A percentile compares a stretch with the other conserved stretches of the same genome.
Conservation (phyloP, 1,284 basidiomycete species). For the Rhizopogon parksii region DNA sequence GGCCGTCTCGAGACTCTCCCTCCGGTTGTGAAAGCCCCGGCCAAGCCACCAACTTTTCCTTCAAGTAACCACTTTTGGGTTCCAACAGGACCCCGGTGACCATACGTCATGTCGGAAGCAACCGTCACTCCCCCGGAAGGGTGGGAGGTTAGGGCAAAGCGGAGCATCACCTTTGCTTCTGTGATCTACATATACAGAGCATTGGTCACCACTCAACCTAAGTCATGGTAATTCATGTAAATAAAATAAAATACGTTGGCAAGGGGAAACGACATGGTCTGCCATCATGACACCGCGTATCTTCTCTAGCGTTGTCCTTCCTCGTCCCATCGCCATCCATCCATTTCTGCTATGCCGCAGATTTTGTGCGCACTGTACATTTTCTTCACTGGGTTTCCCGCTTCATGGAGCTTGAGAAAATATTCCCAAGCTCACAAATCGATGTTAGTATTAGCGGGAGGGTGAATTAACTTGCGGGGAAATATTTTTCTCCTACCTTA, state of each 20-base stretch:
- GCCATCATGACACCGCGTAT: too few relatives aligned
- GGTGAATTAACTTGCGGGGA: conserved; percentile 75
- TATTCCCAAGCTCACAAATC: conserved; percentile 67
- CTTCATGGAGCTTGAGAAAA: conserved; percentile 88
- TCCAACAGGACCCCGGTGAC: not conserved
- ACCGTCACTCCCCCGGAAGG: too few relatives aligned
- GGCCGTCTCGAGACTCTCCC: not conserved
- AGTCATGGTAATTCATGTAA: too few relatives aligned
- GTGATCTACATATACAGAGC: too few relatives aligned
- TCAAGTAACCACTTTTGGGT: conserved; percentile 22
- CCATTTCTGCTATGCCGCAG: conserved; percentile 62
- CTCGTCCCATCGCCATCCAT: conserved; percentile 14
- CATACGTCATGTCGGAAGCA: not conserved
- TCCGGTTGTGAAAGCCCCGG: conserved; percentile 1
- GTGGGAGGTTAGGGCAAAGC: too few relatives aligned
- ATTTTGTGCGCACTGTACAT: conserved; percentile 27
- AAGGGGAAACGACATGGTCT: too few relatives aligned
- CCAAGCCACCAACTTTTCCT: conserved; percentile 2
- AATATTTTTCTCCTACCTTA: conserved; percentile 73
- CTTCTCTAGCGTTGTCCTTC: too few relatives aligned
- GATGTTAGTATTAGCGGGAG: not conserved
- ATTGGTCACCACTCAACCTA: too few relatives aligned
- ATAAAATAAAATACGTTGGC: too few relatives aligned
- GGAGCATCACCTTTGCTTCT: too few relatives aligned
- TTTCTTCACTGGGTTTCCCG: conserved; percentile 56